phyloP scores from a whole-genome alignment of 2,329 filamentous ascomycete genomes.

The Leptographium wingfieldii region DNA sequence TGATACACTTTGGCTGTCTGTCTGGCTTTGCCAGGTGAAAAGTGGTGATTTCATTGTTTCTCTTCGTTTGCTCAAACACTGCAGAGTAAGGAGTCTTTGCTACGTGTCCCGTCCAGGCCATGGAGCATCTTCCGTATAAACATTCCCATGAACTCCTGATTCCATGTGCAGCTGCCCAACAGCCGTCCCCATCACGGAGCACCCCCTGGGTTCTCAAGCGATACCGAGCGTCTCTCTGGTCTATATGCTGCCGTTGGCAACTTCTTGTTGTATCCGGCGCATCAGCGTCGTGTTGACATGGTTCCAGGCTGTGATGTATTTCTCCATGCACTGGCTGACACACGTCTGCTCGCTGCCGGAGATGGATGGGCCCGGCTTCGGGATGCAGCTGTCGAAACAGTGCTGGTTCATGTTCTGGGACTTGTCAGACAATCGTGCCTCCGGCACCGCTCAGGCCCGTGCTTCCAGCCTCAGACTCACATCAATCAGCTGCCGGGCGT shows the following conservation, averaged over 20 bases:
- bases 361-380: constrained; percentile 54
- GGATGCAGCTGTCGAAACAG: constrained; percentile 68
- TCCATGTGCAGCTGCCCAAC: not conserved
- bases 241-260: constrained; percentile 17
- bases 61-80: not conserved
- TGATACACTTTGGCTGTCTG: not conserved
- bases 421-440: not conserved
- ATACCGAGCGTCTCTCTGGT: not conserved
- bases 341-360: constrained; percentile 58
- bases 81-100: not conserved
- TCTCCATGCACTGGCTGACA: constrained; percentile 68
- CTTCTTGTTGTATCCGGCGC: constrained; percentile 47
- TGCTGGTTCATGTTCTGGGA: constrained; percentile 64
- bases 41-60: not conserved
- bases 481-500: constrained; percentile 58
- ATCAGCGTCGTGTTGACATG: constrained; percentile 58
- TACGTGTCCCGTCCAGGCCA: not conserved
- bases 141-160: not conserved
- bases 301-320: constrained; percentile 76
- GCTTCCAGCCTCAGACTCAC: constrained; percentile 27
- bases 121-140: not conserved
- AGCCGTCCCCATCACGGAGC: not conserved
- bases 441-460: not conserved
- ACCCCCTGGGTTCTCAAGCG: not conserved
- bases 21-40: not conserved